A percentile compares a stretch with the other conserved stretches of the same genome.
Evolutionary conservation across 2,329 filamentous ascomycete genomes (phyloP).

Genomic region (Sclerotinia spermophila): DNA sequence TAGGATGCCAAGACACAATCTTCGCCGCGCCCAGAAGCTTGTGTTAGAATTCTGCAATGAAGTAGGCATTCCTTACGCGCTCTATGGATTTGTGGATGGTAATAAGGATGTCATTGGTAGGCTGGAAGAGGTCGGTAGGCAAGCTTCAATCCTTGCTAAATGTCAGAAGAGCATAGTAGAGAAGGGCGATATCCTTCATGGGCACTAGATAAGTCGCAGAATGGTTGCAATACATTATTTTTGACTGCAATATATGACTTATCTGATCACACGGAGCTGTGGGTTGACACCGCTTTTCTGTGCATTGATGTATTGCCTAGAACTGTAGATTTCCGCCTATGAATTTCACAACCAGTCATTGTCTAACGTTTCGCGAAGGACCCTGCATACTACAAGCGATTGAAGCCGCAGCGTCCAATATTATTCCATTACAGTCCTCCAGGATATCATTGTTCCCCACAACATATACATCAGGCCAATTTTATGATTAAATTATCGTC

Average conservation of each 20-base stretch:
- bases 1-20: slow-evolving; percentile 78
- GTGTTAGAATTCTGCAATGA: slow-evolving; percentile 80
- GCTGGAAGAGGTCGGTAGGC: slow-evolving; percentile 73
- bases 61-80: slow-evolving; percentile 77
- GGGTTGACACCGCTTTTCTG: not conserved
- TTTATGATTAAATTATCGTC: slow-evolving; percentile 1
- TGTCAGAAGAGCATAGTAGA: slow-evolving; percentile 54
- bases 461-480: not conserved
- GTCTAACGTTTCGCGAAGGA: not conserved
- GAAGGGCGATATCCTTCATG: slow-evolving; percentile 34
- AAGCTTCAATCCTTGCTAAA: slow-evolving; percentile 72
- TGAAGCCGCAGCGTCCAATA: not conserved
- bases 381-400: not conserved
- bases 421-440: not conserved
- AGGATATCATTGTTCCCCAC: not conserved
- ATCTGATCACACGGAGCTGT: not conserved
- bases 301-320: not conserved
- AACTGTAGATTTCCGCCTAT: not conserved
- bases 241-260: not conserved
- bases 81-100: slow-evolving; percentile 80
- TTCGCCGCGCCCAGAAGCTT: slow-evolving; percentile 69
- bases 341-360: not conserved
- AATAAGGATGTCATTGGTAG: slow-evolving; percentile 76
- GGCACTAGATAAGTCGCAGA: slow-evolving; percentile 14
- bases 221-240: not conserved